Conservation (phyloP, 495 filamentous ascomycete species). For the Aspergillus mulundensis region DNA sequence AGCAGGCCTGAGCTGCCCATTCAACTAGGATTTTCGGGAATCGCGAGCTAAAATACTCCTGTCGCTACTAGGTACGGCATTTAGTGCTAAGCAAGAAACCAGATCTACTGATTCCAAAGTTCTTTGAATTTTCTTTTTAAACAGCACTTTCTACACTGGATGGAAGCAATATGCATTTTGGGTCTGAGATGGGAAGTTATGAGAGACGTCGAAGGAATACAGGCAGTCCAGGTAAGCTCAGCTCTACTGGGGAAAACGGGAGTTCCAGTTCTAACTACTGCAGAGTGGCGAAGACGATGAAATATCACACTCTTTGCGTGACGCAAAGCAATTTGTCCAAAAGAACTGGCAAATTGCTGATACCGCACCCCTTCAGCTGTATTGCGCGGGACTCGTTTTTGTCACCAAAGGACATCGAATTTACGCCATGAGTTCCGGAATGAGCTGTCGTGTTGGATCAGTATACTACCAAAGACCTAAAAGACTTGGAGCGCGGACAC, state of each 20-base stretch:
- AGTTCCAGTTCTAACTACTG: background rate
- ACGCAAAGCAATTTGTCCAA: constrained; percentile 2
- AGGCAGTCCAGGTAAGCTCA: too few species aligned
- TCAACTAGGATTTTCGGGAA: constrained; percentile 26
- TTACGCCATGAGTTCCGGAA: background rate
- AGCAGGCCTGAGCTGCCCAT: constrained; percentile 46
- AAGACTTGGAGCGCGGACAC: background rate
- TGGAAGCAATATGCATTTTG: constrained; percentile 41
- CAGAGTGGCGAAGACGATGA: background rate
- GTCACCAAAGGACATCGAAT: background rate
- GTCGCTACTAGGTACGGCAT: constrained; percentile 43
- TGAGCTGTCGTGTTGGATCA: background rate
- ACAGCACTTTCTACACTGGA: constrained; percentile 43
- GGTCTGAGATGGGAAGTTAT: constrained; percentile 24
- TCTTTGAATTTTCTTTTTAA: constrained; percentile 32
- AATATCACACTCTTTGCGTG: background rate
- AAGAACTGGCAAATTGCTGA: background rate
- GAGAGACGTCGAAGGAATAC: too few species aligned
- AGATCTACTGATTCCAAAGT: constrained; percentile 15
- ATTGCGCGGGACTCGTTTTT: background rate
- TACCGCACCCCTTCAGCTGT: background rate
- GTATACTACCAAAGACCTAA: background rate
- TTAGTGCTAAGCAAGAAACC: constrained; percentile 24
- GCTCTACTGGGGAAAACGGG: background rate
- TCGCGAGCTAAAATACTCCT: constrained; percentile 17